Conservation (phyloP, 805 yeast genomes). For the Candida arabinofermentans region DNA sequence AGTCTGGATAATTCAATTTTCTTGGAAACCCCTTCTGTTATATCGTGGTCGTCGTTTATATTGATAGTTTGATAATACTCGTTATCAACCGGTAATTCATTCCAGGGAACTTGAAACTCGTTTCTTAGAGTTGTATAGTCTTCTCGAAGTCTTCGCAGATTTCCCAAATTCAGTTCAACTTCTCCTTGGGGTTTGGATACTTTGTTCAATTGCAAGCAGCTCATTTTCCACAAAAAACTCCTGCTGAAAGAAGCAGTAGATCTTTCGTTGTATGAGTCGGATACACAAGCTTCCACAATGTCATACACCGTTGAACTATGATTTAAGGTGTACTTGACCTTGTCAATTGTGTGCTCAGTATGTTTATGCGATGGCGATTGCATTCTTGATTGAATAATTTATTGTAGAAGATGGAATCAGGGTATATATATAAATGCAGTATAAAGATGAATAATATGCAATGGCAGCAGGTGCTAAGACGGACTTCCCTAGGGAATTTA, state of each 20-base stretch:
- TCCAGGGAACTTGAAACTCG: conserved; percentile 33
- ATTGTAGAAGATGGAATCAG: background rate
- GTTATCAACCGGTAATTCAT: conserved; percentile 24
- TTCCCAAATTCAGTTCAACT: conserved; percentile 11
- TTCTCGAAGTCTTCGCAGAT: conserved; percentile 15
- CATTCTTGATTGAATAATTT: background rate
- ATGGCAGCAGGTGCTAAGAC: no score
- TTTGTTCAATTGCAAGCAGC: conserved; percentile 10
- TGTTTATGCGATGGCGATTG: background rate
- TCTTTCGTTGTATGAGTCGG: background rate
- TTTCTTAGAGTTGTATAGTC: conserved; percentile 17
- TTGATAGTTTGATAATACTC: conserved; percentile 16
- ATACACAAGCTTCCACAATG: background rate
- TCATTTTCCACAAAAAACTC: conserved; percentile 22
- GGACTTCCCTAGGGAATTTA: no score
- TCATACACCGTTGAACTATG: background rate
- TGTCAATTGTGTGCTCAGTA: background rate
- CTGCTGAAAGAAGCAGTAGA: conserved; percentile 18
- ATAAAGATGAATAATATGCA: no score
- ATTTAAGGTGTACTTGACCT: background rate
- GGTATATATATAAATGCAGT: no score
- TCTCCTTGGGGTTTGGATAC: conserved; percentile 5
- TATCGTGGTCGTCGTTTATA: conserved; percentile 20
- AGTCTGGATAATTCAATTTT: conserved; percentile 12
- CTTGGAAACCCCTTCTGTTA: conserved; percentile 18